Evolutionary conservation across 2,329 filamentous ascomycete species (phyloP).

Genomic region (Neonectria punicea): DNA sequence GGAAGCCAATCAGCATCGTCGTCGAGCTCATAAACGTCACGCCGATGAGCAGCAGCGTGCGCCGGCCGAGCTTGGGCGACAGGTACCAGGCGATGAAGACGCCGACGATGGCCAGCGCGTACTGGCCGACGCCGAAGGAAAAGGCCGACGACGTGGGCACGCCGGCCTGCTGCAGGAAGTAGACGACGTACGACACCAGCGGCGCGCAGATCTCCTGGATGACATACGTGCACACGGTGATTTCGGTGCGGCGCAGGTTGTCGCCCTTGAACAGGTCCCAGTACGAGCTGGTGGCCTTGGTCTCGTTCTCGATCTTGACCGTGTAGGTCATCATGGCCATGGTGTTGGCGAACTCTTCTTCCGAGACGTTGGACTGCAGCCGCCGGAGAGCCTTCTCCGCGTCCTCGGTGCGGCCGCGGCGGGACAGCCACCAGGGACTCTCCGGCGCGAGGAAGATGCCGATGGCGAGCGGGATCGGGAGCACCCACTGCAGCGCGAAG

Average conservation of each 20-base stretch:
- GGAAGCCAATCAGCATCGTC: constrained; percentile 53
- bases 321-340: constrained; percentile 52
- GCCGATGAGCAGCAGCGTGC: constrained; percentile 55
- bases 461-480: constrained; percentile 55
- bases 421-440: constrained; percentile 61
- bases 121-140: constrained; percentile 28
- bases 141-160: constrained; percentile 22
- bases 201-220: constrained; percentile 32
- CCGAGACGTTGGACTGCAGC: constrained; percentile 49
- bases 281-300: constrained; percentile 24
- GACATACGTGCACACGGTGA: constrained; percentile 27
- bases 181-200: constrained; percentile 27
- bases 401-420: constrained; percentile 51
- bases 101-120: constrained; percentile 28
- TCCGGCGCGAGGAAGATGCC: constrained; percentile 60
- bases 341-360: constrained; percentile 55
- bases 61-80: constrained; percentile 21
- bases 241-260: constrained; percentile 31
- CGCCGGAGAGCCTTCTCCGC: constrained; percentile 51
- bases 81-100: constrained; percentile 27
- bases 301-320: constrained; percentile 29
- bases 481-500: constrained; percentile 60
- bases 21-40: constrained; percentile 47
- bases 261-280: constrained; percentile 26
- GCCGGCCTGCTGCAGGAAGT: constrained; percentile 33